Base-by-base conservation (phyloP, 805 yeast genomes). In the Barnettozyma vustinii region DNA sequence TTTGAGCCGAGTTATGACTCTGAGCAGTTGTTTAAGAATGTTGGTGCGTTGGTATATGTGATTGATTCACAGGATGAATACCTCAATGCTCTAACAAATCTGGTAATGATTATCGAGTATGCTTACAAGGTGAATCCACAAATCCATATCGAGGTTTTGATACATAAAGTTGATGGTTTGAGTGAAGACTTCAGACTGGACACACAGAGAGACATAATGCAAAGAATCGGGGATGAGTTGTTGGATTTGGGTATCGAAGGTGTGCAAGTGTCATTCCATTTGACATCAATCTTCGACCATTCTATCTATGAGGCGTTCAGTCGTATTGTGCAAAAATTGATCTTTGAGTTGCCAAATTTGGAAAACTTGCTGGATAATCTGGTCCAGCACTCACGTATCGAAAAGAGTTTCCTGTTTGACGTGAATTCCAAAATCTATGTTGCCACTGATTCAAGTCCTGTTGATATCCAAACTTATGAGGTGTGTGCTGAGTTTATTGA, bases 401-500 rank as follows among this genome's bases (percentile, higher is more conserved):
- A 94, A 56, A 94, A 94, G 70, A 92, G 94, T 18, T 94, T 91
- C 59, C 65, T 94, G 49, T 92, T 94, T 60, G 99, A 94, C 63
- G 81, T 92, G 23, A 87, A 87, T 60, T 86, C 96, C 16, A 94
- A 94, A 64, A 87, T 94, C 19, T 94, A 92, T 63, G 90, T 92
- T 44, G 97, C 97, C 5, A 92, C 98, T 0, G 99, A 94, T 65
- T 87, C 96, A 0, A 83, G 91, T 2, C 97, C 98, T 0, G 96
- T 92, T 37, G 98, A 92, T 67, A 85, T 89, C 37, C 96, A 90
- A 61, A 87, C 95, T 0, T 94, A 94, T 64, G 97, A 94, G 64
- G 96, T 92, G 2, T 94, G 98, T 66, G 95, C 97, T 0, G 98
- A 94, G 61, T 94, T 94, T 61, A 92, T 94, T 42, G 98, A 94